Evolutionary conservation across 257 asterid species (phyloP).

Genomic region (Solanum appendiculatum): DNA sequence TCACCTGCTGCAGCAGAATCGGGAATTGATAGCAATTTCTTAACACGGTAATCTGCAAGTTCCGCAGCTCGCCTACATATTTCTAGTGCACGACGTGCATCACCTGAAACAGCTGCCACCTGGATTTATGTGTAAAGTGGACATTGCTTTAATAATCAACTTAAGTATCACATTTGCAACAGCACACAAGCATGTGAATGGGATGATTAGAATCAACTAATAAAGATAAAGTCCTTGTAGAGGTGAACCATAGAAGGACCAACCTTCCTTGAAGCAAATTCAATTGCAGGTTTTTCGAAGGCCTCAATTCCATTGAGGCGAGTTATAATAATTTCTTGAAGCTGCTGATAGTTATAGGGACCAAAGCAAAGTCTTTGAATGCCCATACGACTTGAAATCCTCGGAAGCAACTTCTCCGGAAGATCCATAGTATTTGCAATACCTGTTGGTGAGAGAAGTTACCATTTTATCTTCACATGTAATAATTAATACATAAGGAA

Average conservation of each 20-base stretch:
- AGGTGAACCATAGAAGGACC: constrained; percentile 1
- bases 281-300: constrained; percentile 82
- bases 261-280: constrained; percentile 97
- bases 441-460: constrained; percentile 39
- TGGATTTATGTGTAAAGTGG: constrained; percentile 14
- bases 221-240: background rate
- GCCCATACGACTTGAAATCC: constrained; percentile 99
- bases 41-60: constrained; percentile 67
- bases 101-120: constrained; percentile 99
- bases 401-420: constrained; percentile 94
- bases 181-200: background rate
- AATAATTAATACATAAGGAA: background rate
- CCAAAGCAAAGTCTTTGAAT: constrained; percentile 97
- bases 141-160: background rate
- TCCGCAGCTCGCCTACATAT: constrained; percentile 98
- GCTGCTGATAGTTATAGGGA: constrained; percentile 88
- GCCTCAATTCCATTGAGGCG: constrained; percentile 80
- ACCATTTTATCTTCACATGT: background rate
- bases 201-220: background rate
- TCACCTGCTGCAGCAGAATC: constrained; percentile 39
- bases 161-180: background rate
- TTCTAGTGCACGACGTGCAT: constrained; percentile 97
- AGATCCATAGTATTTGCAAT: constrained; percentile 99
- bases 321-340: constrained; percentile 80
- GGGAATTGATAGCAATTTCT: constrained; percentile 28